A percentile compares a stretch with the other conserved stretches of the same genome.
These are phyloP conservation scores for Multifurca ochricompacta DNA, from an alignment of 768 basidiomycete genomes.

Conservation along the genomic window DNA sequence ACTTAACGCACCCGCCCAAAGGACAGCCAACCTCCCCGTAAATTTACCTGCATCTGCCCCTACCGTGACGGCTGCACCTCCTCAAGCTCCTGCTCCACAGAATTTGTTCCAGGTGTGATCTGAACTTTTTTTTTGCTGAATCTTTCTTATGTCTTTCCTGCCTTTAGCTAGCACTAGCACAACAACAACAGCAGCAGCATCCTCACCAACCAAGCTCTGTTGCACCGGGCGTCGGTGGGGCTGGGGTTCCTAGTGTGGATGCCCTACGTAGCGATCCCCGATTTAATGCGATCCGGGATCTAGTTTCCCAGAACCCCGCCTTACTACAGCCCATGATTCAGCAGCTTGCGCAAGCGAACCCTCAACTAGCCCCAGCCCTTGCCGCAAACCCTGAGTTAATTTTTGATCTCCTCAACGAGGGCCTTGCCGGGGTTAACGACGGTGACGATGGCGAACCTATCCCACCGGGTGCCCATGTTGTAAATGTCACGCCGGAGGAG, in stretches of 20 bases:
- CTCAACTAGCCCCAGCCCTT: conserved; percentile 61
- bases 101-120: conserved; percentile 78
- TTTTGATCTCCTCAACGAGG: conserved; percentile 55
- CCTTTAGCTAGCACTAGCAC: conserved; percentile 62
- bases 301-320: conserved; percentile 70
- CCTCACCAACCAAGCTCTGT: conserved; percentile 25
- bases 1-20: conserved; percentile 31
- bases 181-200: conserved; percentile 59
- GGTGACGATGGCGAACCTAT: conserved; percentile 32
- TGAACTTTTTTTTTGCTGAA: neutral
- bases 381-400: conserved; percentile 67
- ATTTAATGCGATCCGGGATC: conserved; percentile 63
- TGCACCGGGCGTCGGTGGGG: conserved; percentile 29
- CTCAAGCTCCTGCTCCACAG: conserved; percentile 45
- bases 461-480: conserved; percentile 46
- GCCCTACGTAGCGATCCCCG: conserved; percentile 56
- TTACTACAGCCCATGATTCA: conserved; percentile 76
- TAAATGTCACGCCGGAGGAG: conserved; percentile 83
- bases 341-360: conserved; percentile 69
- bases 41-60: conserved; percentile 26
- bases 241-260: conserved; percentile 38
- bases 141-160: neutral
- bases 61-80: conserved; percentile 29
- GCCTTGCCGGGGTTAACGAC: conserved; percentile 33
- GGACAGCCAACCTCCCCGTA: conserved; percentile 27